Evolutionary conservation across 2,329 filamentous ascomycete genomes (phyloP).

Genomic region (Cladosporium cucumerinum): DNA sequence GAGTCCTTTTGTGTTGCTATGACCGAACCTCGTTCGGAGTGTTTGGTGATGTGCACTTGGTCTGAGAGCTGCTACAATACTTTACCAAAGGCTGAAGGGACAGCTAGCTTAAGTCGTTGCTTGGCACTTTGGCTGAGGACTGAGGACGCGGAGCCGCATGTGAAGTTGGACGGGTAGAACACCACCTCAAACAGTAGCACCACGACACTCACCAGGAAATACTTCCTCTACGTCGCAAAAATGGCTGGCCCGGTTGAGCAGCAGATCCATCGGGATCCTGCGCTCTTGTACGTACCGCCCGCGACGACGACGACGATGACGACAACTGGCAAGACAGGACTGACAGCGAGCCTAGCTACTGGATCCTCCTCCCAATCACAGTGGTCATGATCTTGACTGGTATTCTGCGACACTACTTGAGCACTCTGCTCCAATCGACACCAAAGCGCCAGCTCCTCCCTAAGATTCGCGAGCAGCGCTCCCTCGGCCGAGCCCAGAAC

Average conservation of each 20-base stretch:
- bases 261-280: conserved; percentile 97
- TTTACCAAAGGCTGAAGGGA: not conserved
- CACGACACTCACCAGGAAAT: not conserved
- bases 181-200: not conserved
- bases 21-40: not conserved
- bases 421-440: conserved; percentile 78
- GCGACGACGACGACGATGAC: conserved; percentile 7
- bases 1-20: not conserved
- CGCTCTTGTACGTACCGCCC: conserved; percentile 73
- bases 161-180: conserved; percentile 3
- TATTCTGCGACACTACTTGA: conserved; percentile 92
- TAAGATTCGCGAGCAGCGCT: conserved; percentile 78
- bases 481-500: conserved; percentile 77
- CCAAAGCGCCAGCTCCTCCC: conserved; percentile 78
- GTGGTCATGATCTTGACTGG: conserved; percentile 97
- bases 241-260: conserved; percentile 88
- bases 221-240: conserved; percentile 13
- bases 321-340: conserved; percentile 3
- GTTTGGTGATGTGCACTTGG: not conserved
- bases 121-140: conserved; percentile 3
- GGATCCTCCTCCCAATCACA: conserved; percentile 97
- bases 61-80: not conserved
- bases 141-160: conserved; percentile 2
- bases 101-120: conserved; percentile 6
- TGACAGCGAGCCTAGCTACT: conserved; percentile 65